phyloP scores from a whole-genome alignment of 2,329 filamentous ascomycete species.

The Biscogniauxia mediterranea region DNA sequence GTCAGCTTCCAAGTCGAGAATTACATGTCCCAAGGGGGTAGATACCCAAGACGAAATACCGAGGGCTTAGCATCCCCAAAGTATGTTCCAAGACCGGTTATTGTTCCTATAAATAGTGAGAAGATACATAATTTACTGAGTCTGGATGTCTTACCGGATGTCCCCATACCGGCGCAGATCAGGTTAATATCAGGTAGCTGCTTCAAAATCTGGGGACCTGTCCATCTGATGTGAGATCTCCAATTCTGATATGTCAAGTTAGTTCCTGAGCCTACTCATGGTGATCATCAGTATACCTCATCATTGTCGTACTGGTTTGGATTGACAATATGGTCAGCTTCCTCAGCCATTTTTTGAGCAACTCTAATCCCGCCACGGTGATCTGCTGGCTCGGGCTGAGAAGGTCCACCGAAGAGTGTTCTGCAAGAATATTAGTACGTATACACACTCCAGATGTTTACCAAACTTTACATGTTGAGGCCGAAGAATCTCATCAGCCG shows the following conservation, averaged over 20 bases:
- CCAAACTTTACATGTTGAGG: slow-evolving; percentile 44
- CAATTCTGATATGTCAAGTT: slow-evolving; percentile 41
- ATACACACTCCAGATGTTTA: neutral
- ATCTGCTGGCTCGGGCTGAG: slow-evolving; percentile 55
- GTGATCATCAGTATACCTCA: slow-evolving; percentile 20
- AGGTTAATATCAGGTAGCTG: slow-evolving; percentile 34
- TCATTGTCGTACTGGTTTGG: slow-evolving; percentile 58
- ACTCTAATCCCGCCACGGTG: slow-evolving; percentile 51
- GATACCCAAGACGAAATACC: slow-evolving; percentile 36
- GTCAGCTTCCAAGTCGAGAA: slow-evolving; percentile 2
- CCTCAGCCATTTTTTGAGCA: slow-evolving; percentile 41
- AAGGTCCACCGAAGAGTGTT: slow-evolving; percentile 57
- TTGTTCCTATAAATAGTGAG: slow-evolving; percentile 31
- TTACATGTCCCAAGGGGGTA: slow-evolving; percentile 1
- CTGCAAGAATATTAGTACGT: slow-evolving; percentile 23
- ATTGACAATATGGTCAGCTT: slow-evolving; percentile 46
- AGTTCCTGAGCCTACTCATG: neutral
- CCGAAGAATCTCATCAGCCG: slow-evolving; percentile 60
- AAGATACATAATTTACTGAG: slow-evolving; percentile 18
- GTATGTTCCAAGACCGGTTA: slow-evolving; percentile 49
- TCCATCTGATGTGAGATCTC: slow-evolving; percentile 57
- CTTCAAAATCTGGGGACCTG: slow-evolving; percentile 55
- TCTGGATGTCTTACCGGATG: slow-evolving; percentile 44
- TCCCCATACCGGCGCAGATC: slow-evolving; percentile 48
- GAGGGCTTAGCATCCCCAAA: slow-evolving; percentile 50